Evolutionary conservation across 2,329 filamentous ascomycete genomes (phyloP).

Genomic region (Aspergillus fijiensis): DNA sequence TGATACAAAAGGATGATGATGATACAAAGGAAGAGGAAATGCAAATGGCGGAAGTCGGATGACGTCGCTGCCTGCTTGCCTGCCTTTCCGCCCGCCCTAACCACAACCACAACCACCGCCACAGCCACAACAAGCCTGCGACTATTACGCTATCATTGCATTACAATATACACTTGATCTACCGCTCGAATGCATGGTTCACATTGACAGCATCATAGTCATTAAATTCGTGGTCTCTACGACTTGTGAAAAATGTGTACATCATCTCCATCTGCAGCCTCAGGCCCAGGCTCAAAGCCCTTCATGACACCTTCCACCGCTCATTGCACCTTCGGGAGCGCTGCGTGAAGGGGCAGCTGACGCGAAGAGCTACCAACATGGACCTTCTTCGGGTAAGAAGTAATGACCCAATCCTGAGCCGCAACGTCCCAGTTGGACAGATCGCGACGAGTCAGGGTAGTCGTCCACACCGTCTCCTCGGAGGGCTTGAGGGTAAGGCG

Average conservation of each 20-base stretch:
- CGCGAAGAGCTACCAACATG: conserved; percentile 61
- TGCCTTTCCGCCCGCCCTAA: background rate
- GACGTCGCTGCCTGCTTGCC: conserved; percentile 6
- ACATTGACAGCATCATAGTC: background rate
- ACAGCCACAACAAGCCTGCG: background rate
- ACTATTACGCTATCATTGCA: background rate
- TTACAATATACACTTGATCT: background rate
- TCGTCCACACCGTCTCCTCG: conserved; percentile 64
- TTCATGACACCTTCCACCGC: background rate
- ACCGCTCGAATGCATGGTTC: background rate
- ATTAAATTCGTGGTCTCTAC: conserved; percentile 8
- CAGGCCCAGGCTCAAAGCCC: no score
- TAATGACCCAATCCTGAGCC: conserved; percentile 79
- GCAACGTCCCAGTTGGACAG: conserved; percentile 80
- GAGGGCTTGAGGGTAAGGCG: conserved; percentile 70
- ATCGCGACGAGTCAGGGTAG: conserved; percentile 73
- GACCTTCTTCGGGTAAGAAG: conserved; percentile 57
- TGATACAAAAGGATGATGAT: conserved; percentile 33
- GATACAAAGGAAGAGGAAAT: conserved; percentile 11
- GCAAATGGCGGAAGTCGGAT: conserved; percentile 4
- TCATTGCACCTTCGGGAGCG: conserved; percentile 32
- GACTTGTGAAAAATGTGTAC: conserved; percentile 4
- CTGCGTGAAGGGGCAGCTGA: conserved; percentile 52
- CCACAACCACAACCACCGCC: background rate
- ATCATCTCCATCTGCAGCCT: background rate